A percentile compares a stretch with the other conserved stretches of the same genome.
These are phyloP conservation scores for Saccharomycopsis fermentans DNA, from an alignment of 805 yeast genomes.

Conservation along the genomic window DNA sequence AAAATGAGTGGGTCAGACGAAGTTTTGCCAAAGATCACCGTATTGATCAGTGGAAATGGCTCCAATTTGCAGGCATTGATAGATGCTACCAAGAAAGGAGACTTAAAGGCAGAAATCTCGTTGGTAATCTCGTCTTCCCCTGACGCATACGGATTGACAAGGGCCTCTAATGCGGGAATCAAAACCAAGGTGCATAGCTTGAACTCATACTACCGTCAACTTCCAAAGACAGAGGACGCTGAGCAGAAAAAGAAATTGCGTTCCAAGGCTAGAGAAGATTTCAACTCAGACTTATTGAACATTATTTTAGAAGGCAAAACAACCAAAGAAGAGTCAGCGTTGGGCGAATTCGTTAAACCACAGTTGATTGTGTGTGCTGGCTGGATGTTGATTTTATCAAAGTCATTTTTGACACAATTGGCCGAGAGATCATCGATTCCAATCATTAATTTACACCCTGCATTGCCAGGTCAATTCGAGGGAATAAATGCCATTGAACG, in stretches of 20 bases:
- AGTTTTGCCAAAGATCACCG: conserved; percentile 31
- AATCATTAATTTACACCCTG: conserved; percentile 92
- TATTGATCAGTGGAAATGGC: conserved; percentile 90
- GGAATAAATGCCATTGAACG: conserved; percentile 96
- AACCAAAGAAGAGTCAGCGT: conserved; percentile 30
- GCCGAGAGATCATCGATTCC: conserved; percentile 45
- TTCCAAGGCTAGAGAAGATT: conserved; percentile 49
- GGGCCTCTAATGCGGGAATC: conserved; percentile 64
- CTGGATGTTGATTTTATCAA: conserved; percentile 90
- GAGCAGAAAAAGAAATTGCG: conserved; percentile 57
- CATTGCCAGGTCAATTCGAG: conserved; percentile 93
- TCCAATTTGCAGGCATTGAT: conserved; percentile 93
- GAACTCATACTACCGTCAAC: conserved; percentile 61
- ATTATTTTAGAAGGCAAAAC: conserved; percentile 43
- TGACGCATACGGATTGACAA: conserved; percentile 75
- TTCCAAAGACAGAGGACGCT: conserved; percentile 30
- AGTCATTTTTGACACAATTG: conserved; percentile 60
- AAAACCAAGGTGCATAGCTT: conserved; percentile 66
- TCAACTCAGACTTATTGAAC: conserved; percentile 71
- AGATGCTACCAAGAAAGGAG: conserved; percentile 45
- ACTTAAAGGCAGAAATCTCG: conserved; percentile 44
- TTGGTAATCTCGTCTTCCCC: conserved; percentile 79
- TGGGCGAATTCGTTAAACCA: conserved; percentile 41
- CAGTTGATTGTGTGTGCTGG: conserved; percentile 95
- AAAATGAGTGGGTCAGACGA: not conserved